Base-by-base conservation (phyloP, 768 basidiomycete species). In the Cubamyces sp. region DNA sequence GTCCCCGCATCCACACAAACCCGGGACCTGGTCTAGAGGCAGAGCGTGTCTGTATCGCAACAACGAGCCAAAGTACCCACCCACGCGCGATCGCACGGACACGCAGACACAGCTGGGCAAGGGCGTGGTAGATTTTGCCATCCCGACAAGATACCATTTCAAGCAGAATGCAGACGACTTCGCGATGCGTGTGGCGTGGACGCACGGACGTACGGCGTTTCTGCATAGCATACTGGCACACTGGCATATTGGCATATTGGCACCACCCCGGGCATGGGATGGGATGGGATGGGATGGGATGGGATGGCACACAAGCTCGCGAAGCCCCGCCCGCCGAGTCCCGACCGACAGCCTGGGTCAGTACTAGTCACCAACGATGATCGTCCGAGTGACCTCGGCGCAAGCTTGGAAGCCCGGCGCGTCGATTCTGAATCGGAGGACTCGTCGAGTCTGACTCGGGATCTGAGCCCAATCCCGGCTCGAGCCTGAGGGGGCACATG, bases 141-240 rank as follows among this genome's bases (percentile, higher is more conserved):
- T 58, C 57, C 56, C 56, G 56, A 47, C 56, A 57, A 41, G 23
- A 18, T 41, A 48, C 46, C 56, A 57, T 57, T 57, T 26, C 46
- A 4, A 23, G 46, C 37, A 28, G 26, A 59, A 51, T 57, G 49
- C 57, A 51, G 28, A 21, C 34, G 43, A 37, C 19, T 25, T 23
- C 34, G 11, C 9, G 34, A 9, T 1, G 9, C 34, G 9, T 30
- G 53, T 28, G 26, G 41, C 48, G 25, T n/a, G 52, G 19, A 23
- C 37, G 52, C 3, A 21, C 28, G 34, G 34, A 34, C 9, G 34
- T 34, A 11, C 34, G 34, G 34, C 9, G 34, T 39, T 51, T 15
- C 18, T 30, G 53, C 34, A 19, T 26, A 30, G 8, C 42, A 28
- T n/a, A n/a, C n/a, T n/a, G n/a, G n/a, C n/a, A n/a, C n/a, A n/a